Conservation (phyloP, 179 eudicot species). For the Gypsophila paniculata region DNA sequence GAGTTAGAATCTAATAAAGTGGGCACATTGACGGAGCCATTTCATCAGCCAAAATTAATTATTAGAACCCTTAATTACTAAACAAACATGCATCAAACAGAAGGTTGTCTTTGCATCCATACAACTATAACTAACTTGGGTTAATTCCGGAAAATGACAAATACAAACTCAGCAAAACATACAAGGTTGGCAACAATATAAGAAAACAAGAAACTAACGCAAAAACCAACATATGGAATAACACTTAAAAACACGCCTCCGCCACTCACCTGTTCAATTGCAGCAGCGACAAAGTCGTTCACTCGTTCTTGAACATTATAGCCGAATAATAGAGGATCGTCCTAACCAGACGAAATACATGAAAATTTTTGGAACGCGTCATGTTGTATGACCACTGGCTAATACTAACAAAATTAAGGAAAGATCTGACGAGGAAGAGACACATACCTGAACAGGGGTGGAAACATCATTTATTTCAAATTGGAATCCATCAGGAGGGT, state of each 20-base stretch:
- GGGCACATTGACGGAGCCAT: neutral
- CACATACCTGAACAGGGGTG: conserved; percentile 66
- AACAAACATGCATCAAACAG: neutral
- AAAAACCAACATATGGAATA: neutral
- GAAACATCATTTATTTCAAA: conserved; percentile 88
- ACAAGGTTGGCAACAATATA: neutral
- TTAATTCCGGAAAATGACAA: neutral
- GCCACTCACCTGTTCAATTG: conserved; percentile 62
- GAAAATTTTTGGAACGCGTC: neutral
- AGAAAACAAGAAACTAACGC: conserved; percentile 1
- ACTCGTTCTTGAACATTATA: conserved; percentile 88
- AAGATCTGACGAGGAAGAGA: neutral
- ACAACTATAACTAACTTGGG: neutral
- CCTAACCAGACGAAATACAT: conserved; percentile 41
- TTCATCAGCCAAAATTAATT: neutral
- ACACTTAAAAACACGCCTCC: neutral
- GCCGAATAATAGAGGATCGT: conserved; percentile 67
- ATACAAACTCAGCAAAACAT: neutral
- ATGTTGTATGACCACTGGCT: neutral
- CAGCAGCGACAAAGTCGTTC: conserved; percentile 88
- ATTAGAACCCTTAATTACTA: neutral
- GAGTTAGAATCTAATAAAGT: neutral
- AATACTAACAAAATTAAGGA: neutral
- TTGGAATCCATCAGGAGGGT: conserved; percentile 81
- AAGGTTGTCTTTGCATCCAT: conserved; percentile 1